Evolutionary conservation across 345 rosid species (phyloP).

Genomic region (Melaleuca quinquenervia): DNA sequence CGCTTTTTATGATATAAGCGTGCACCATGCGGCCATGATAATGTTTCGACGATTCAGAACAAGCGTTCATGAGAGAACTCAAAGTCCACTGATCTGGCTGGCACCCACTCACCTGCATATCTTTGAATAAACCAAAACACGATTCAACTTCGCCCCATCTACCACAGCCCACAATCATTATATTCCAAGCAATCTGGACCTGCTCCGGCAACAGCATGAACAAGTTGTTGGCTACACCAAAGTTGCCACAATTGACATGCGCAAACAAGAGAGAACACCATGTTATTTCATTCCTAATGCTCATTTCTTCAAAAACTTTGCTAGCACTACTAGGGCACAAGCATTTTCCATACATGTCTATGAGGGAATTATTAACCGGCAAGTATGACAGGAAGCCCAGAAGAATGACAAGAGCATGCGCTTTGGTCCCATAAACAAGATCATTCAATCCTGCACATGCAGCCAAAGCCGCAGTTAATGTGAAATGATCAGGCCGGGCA

Average conservation of each 20-base stretch:
- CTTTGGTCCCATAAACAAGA: slow-evolving; percentile 27
- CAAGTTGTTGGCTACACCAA: slow-evolving; percentile 21
- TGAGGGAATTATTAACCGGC: slow-evolving; percentile 53
- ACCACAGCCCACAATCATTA: slow-evolving; percentile 53
- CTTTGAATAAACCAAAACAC: slow-evolving; percentile 38
- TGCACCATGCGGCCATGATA: slow-evolving; percentile 42
- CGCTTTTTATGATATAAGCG: slow-evolving; percentile 44
- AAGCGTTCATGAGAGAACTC: slow-evolving; percentile 57
- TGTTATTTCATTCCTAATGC: slow-evolving; percentile 47
- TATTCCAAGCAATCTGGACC: slow-evolving; percentile 64
- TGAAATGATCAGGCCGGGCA: slow-evolving; percentile 40
- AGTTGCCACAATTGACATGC: slow-evolving; percentile 27
- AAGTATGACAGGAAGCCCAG: slow-evolving; percentile 28
- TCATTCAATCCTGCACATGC: slow-evolving; percentile 37
- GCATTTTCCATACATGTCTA: slow-evolving; percentile 83
- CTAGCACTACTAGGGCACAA: slow-evolving; percentile 27
- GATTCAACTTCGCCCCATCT: slow-evolving; percentile 31
- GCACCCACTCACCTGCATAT: slow-evolving; percentile 28
- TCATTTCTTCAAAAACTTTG: slow-evolving; percentile 46
- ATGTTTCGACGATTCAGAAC: slow-evolving; percentile 28
- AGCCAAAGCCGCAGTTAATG: slow-evolving; percentile 49
- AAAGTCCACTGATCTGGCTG: slow-evolving; percentile 68
- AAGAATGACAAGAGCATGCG: slow-evolving; percentile 35
- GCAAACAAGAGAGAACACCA: slow-evolving; percentile 85
- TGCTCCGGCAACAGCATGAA: slow-evolving; percentile 43